These are phyloP conservation scores for Leccinum fibrillosum DNA, from an alignment of 768 basidiomycete genomes.

Conservation along the genomic window DNA sequence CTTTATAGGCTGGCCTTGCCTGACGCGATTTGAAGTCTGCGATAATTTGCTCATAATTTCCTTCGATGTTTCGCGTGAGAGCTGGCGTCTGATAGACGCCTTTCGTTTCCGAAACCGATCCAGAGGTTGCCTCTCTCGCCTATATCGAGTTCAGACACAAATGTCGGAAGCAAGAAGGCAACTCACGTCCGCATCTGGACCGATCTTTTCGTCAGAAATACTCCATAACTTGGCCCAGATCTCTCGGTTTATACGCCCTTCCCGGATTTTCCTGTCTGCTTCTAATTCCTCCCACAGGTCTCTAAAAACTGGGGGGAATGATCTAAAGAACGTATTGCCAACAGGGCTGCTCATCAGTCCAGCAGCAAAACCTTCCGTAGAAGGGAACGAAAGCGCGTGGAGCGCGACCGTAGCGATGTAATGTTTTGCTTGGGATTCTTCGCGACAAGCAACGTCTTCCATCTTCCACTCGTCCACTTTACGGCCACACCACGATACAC, in stretches of 20 bases:
- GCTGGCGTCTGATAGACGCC: slow-evolving; percentile 4
- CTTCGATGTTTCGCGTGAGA: slow-evolving; percentile 9
- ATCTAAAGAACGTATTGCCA: slow-evolving; percentile 65
- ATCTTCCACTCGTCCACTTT: slow-evolving; percentile 70
- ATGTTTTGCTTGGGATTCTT: slow-evolving; percentile 79
- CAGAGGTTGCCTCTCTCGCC: slow-evolving; percentile 17
- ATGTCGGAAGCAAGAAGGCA: neutral
- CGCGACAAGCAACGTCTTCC: slow-evolving; percentile 79
- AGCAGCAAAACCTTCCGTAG: slow-evolving; percentile 59
- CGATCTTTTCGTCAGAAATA: slow-evolving; percentile 64
- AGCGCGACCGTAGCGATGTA: slow-evolving; percentile 86
- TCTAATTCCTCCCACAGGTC: slow-evolving; percentile 94
- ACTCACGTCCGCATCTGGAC: slow-evolving; percentile 40
- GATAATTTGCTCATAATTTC: slow-evolving; percentile 49
- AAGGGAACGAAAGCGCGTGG: slow-evolving; percentile 69
- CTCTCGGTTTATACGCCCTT: slow-evolving; percentile 61
- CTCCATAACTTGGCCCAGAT: slow-evolving; percentile 67
- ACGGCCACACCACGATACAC: slow-evolving; percentile 68
- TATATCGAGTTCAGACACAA: slow-evolving; percentile 8
- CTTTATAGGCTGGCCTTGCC: slow-evolving; percentile 66
- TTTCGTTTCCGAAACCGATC: slow-evolving; percentile 19
- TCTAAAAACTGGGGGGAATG: slow-evolving; percentile 78
- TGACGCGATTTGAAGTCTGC: slow-evolving; percentile 60
- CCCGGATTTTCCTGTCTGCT: slow-evolving; percentile 49
- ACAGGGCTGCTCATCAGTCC: slow-evolving; percentile 44